Base-by-base conservation (phyloP, 139 green algal species). In the Coccomyxa sp. region DNA sequence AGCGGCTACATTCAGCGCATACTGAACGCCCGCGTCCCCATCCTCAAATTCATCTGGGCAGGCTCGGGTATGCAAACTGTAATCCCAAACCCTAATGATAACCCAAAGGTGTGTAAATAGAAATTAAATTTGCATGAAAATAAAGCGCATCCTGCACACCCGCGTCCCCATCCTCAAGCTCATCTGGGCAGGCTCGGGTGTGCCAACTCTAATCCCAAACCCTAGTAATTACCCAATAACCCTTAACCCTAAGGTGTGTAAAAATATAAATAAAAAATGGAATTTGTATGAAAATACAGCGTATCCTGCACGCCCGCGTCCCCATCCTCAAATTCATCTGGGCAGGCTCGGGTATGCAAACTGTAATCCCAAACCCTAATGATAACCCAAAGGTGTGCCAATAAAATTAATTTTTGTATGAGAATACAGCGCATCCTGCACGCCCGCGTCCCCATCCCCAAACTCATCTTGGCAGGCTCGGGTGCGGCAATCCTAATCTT, bases 101-200 rank as follows among this genome's bases (percentile, higher is more conserved):
- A n/a, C n/a, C n/a, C n/a, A n/a, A n/a, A n/a, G n/a, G n/a, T n/a
- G n/a, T n/a, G n/a, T n/a, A n/a, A n/a, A n/a, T n/a, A n/a, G n/a
- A n/a, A n/a, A n/a, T n/a, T n/a, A n/a, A n/a, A n/a, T n/a, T n/a
- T n/a, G n/a, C n/a, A n/a, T n/a, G n/a, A n/a, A 63, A 13, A 79
- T 85, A 16, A 32, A 91, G 86, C 83, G 75, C 67, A 87, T 92
- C n/a, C 82, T 93, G 51, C 82, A 92, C 76, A 92, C 92, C 0
- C 83, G 92, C 0, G 90, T 95, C 79, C 92, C 92, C 58, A 93
- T 95, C 77, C 82, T 95, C 79, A 95, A 95, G 77, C 92, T 93
- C 31, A 57, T 60, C 16, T 84, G 93, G 15, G n/a, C 28, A 23
- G 57, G 12, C n/a, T 51, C 38, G 38, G 38, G 38, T 51, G 38